Percentiles rank a stretch among this genome's conserved stretches.
phyloP scores from a whole-genome alignment of 2,329 filamentous ascomycete species.

The Sporothrix phasma region DNA sequence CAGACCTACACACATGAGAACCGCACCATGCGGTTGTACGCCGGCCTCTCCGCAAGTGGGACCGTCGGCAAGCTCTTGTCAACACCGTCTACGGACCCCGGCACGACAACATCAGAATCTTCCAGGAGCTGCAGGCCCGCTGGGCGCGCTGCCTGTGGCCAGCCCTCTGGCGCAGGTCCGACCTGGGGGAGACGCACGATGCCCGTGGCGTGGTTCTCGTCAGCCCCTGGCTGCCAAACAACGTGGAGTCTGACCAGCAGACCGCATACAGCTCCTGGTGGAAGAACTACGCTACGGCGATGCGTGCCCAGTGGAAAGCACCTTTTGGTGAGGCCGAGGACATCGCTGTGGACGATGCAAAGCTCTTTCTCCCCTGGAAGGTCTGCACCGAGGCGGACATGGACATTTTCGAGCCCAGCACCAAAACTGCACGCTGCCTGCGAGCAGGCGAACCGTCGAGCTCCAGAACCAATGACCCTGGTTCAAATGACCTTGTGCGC shows the following conservation, averaged over 20 bases:
- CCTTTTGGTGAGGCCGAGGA: neutral
- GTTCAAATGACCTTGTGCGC: too few relatives aligned
- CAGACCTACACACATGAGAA: slow-evolving; percentile 16
- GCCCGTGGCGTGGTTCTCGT: slow-evolving; percentile 28
- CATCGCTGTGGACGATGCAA: neutral
- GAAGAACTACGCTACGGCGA: neutral
- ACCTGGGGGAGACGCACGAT: slow-evolving; percentile 23
- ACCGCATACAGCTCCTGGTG: slow-evolving; percentile 26
- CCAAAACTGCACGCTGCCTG: neutral
- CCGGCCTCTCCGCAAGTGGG: slow-evolving; percentile 29
- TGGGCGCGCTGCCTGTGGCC: neutral
- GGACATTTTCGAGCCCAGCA: neutral
- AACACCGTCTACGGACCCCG: slow-evolving; percentile 35
- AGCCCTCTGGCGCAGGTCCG: neutral
- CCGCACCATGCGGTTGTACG: slow-evolving; percentile 25
- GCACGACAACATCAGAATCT: slow-evolving; percentile 26
- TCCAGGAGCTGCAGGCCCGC: neutral
- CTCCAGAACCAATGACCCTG: neutral
- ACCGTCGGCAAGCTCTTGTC: slow-evolving; percentile 28
- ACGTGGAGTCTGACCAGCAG: slow-evolving; percentile 28
- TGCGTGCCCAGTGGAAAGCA: neutral
- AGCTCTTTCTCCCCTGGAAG: neutral
- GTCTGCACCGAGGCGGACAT: neutral
- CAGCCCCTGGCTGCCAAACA: slow-evolving; percentile 32
- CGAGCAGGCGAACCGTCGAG: neutral